Conservation (phyloP, 345 rosid genomes). For the Gossypium australe region DNA sequence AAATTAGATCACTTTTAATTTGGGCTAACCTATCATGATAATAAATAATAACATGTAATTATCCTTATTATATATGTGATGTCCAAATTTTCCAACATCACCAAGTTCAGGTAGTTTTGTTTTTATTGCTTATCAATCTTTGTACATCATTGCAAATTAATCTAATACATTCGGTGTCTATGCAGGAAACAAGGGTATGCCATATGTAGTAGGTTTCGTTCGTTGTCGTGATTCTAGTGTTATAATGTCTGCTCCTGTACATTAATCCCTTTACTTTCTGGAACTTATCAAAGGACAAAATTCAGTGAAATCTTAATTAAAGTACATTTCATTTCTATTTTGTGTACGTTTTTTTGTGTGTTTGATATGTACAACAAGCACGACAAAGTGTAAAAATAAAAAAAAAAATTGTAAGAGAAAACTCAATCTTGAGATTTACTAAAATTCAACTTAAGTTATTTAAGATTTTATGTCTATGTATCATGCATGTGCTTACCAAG, state of each 20-base stretch:
- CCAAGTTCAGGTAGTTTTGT: conserved; percentile 5
- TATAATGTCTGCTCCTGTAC: not conserved
- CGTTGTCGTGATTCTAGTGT: too few relatives aligned
- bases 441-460: too few relatives aligned
- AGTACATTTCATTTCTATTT: not conserved
- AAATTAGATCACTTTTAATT: too few relatives aligned
- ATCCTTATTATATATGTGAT: too few relatives aligned
- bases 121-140: not conserved
- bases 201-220: not conserved
- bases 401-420: not conserved
- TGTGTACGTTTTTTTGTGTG: not conserved
- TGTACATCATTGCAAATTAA: not conserved
- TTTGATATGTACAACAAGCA: not conserved
- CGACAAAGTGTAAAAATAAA: not conserved
- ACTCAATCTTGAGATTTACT: too few relatives aligned
- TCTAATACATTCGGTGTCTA: not conserved
- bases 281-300: not conserved
- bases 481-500: too few relatives aligned
- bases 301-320: not conserved
- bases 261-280: not conserved
- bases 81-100: too few relatives aligned
- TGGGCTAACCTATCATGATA: too few relatives aligned
- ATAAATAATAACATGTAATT: too few relatives aligned
- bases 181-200: not conserved
- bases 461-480: too few relatives aligned